Base-by-base conservation (phyloP, 2,329 filamentous ascomycete species). In the Paraconiothyrium sp. region DNA sequence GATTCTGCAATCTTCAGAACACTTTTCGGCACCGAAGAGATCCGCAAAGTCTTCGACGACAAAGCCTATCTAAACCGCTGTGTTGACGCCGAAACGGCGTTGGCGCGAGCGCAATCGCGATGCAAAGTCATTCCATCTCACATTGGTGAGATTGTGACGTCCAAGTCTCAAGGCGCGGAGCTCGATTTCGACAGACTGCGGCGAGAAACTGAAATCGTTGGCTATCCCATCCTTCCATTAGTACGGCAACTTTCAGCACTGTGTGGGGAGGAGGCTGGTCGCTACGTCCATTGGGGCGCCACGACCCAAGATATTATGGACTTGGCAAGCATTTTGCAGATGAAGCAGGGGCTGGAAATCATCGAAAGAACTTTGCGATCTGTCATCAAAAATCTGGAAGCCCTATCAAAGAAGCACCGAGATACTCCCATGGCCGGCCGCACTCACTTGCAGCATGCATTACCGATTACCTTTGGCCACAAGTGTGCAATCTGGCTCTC, bases 281-380 rank as follows among this genome's bases (percentile, higher is more conserved):
- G 80, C 61, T 87, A 85, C 65, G 81, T 87, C 11, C 85, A 87
- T 68, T 87, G 85, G 85, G 85, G 85, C 9, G 84, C 85, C 1
- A 87, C 85, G 0, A 88, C 85, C 0, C 85, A 88, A 64, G 85
- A 88, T 65, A 86, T 87, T 60, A 87, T 86, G 85, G 85, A 87
- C 63, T 75, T 82, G 0, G 85, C 85, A 0, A 83, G 80, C 13
- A 76, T 86, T 1, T 67, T 88, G 9, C 85, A 87, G 65, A 85
- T 86, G 71, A 83, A 84, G 46, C 66, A 79, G 13, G 85, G 84
- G 0, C 72, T 88, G 14, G 71, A 74, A 0, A 79, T 87, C 16
- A 79, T 87, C 4, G 79, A 84, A 61, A 68, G 74, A 4, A 77
- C 83, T 3, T 73, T 87, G 2, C 62, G 73, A 2, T 78, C 79